These are phyloP conservation scores for Scheffersomyces insectosa DNA, from an alignment of 1,139 yeast species.

Conservation along the genomic window DNA sequence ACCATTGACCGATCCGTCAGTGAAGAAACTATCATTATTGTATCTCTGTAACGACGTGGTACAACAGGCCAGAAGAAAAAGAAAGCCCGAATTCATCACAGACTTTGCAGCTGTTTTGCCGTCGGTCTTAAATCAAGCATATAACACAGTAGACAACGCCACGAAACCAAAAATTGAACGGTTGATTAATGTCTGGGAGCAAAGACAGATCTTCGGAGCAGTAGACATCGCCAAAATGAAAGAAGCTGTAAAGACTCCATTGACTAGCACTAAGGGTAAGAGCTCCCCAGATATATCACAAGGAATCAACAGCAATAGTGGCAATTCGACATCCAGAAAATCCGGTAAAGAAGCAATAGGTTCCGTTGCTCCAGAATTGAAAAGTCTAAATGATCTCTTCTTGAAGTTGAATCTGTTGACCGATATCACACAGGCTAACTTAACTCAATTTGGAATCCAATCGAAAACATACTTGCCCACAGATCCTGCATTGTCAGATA, in stretches of 20 bases:
- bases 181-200: slow-evolving; percentile 74
- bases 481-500: slow-evolving; percentile 44
- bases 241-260: slow-evolving; percentile 28
- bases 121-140: slow-evolving; percentile 30
- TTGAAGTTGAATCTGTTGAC: slow-evolving; percentile 30
- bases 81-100: slow-evolving; percentile 56
- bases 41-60: slow-evolving; percentile 83
- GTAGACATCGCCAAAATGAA: slow-evolving; percentile 47
- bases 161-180: slow-evolving; percentile 60
- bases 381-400: slow-evolving; percentile 33
- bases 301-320: background rate
- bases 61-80: slow-evolving; percentile 73
- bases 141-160: slow-evolving; percentile 35
- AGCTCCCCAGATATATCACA: no score
- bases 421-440: slow-evolving; percentile 35
- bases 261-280: background rate
- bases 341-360: slow-evolving; percentile 2
- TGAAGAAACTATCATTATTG: slow-evolving; percentile 58
- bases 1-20: slow-evolving; percentile 28
- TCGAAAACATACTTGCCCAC: slow-evolving; percentile 43
- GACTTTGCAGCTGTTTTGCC: slow-evolving; percentile 58
- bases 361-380: slow-evolving; percentile 40
- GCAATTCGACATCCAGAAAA: background rate
- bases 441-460: slow-evolving; percentile 46
- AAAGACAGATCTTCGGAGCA: slow-evolving; percentile 56